Evolutionary conservation across 2,329 filamentous ascomycete genomes (phyloP).

Genomic region (Daldinia eschscholtzii): DNA sequence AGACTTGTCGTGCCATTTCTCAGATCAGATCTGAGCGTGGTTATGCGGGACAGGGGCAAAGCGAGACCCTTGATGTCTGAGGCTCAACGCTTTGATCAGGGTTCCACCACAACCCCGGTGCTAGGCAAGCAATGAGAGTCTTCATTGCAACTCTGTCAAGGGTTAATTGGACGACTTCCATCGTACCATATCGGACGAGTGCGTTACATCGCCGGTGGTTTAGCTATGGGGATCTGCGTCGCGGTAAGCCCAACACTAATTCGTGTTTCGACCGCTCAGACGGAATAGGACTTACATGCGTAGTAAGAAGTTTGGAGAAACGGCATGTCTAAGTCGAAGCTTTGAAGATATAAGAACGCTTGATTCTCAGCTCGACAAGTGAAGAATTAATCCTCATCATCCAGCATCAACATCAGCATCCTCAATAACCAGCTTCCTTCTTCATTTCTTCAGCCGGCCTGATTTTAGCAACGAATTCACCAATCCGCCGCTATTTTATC

Average conservation of each 20-base stretch:
- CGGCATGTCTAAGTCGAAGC: conserved; percentile 12
- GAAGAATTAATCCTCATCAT: conserved; percentile 25
- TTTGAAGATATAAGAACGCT: conserved; percentile 31
- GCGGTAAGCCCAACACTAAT: conserved; percentile 37
- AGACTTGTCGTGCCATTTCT: conserved; percentile 47
- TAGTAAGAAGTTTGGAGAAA: conserved; percentile 26
- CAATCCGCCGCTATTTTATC: not conserved
- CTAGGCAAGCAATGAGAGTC: conserved; percentile 22
- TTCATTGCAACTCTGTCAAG: conserved; percentile 25
- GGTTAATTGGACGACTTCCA: conserved; percentile 38
- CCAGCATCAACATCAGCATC: conserved; percentile 33
- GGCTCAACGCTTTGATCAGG: conserved; percentile 50
- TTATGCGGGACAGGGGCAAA: conserved; percentile 45
- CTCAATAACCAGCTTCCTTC: conserved; percentile 19
- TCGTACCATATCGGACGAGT: conserved; percentile 51
- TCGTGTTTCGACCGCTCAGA: conserved; percentile 27
- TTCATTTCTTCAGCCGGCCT: conserved; percentile 46
- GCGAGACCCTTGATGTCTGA: conserved; percentile 47
- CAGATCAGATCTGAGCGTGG: conserved; percentile 44
- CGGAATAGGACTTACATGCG: not conserved
- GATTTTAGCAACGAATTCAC: conserved; percentile 26
- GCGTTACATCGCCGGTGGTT: conserved; percentile 36
- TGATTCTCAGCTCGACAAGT: conserved; percentile 19
- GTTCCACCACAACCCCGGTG: conserved; percentile 31
- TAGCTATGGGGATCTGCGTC: conserved; percentile 41